A percentile compares a stretch with the other conserved stretches of the same genome.
phyloP scores from a whole-genome alignment of 2,329 filamentous ascomycete species.

The Fusarium euwallaceae region DNA sequence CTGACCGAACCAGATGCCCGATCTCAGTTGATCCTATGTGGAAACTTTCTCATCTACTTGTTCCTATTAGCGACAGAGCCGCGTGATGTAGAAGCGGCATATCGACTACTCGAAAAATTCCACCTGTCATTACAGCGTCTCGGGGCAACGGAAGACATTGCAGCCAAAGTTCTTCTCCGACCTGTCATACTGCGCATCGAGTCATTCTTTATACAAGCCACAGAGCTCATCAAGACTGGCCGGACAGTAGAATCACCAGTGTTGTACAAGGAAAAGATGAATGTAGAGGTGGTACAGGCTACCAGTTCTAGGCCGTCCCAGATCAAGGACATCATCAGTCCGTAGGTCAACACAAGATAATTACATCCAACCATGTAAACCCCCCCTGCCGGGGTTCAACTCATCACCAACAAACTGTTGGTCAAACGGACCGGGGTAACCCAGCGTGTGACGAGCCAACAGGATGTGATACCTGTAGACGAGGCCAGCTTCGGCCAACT shows the following conservation, averaged over 20 bases:
- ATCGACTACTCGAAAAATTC: slow-evolving; percentile 54
- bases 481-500: slow-evolving; percentile 1
- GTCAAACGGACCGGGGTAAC: neutral
- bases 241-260: slow-evolving; percentile 31
- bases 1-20: slow-evolving; percentile 48
- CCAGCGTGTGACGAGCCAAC: neutral
- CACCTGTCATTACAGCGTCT: slow-evolving; percentile 54
- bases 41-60: slow-evolving; percentile 63
- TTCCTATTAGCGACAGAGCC: slow-evolving; percentile 58
- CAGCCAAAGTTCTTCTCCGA: slow-evolving; percentile 50
- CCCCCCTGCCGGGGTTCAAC: neutral
- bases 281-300: neutral
- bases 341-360: neutral
- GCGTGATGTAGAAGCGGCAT: slow-evolving; percentile 51
- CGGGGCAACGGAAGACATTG: slow-evolving; percentile 47
- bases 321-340: neutral
- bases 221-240: slow-evolving; percentile 43
- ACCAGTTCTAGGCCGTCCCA: neutral
- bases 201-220: slow-evolving; percentile 56
- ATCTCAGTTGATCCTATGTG: slow-evolving; percentile 61
- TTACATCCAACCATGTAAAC: neutral
- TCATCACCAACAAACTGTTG: neutral
- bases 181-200: slow-evolving; percentile 55
- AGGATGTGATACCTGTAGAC: neutral
- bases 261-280: slow-evolving; percentile 1